Base-by-base conservation (phyloP, 2,329 filamentous ascomycete genomes). In the Huntiella moniliformis region DNA sequence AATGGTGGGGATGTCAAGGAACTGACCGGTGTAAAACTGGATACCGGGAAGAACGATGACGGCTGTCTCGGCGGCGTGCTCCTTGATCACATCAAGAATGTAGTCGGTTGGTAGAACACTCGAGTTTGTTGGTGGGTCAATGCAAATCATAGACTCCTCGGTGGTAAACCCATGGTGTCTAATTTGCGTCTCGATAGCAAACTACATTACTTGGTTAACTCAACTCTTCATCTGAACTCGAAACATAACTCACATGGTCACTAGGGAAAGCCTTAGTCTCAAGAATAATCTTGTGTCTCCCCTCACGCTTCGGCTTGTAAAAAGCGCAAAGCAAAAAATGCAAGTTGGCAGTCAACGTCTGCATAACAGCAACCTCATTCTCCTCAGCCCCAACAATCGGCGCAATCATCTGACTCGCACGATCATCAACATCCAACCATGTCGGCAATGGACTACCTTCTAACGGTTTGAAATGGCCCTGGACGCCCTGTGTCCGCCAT, bases 21-120 rank as follows among this genome's bases (percentile, higher is more conserved):
- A 74, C 59, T 95, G 87, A 46, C 86, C 86, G 1, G 81, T 91
- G 63, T 92, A 94, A 65, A 86, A 95, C 58, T 95, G 86, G 37
- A 95, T 80, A 7, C 83, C 87, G 0, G 86, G 84, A 0, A 95
- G 73, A 4, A 94, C 71, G 1, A 94, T 63, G 6, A 95, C 62
- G 1, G 85, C 82, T 0, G 83, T 77, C 4, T 73, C 73, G 1
- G 74, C 68, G 39, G 79, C 81, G 56, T 94, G 78, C 49, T 75
- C 64, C 51, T 86, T 79, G 52, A 94, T 92, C 3, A 74, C 66
- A 5, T 71, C 67, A 7, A 91, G 66, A 36, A 94, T 81, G 51
- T 77, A 67, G 38, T 79, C 70, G 0, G 81, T 92, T 1, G 72
- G 68, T 42, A 93, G 68, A 49, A 77, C 71, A 36, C 34, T 36